These are phyloP conservation scores for Flammula alnicola DNA, from an alignment of 1,284 basidiomycete genomes.

Conservation along the genomic window DNA sequence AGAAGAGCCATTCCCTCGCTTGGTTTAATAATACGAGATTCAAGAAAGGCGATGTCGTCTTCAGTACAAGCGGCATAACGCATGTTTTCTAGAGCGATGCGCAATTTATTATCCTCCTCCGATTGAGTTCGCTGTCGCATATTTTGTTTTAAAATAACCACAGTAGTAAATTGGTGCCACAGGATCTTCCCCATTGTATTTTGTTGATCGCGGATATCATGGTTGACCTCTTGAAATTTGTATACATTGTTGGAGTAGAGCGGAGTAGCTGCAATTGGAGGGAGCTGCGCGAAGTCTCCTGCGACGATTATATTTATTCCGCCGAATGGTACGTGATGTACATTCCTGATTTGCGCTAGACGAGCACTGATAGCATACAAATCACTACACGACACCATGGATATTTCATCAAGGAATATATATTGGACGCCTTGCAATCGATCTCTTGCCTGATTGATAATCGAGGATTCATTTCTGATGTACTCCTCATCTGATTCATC, in stretches of 20 bases:
- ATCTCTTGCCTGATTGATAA: constrained; percentile 7
- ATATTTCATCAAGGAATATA: constrained; percentile 33
- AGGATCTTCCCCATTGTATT: constrained; percentile 32
- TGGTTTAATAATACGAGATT: constrained; percentile 16
- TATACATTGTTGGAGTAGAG: constrained; percentile 8
- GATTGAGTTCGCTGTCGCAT: constrained; percentile 34
- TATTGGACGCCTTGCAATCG: constrained; percentile 28
- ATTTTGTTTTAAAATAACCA: constrained; percentile 39
- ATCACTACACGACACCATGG: constrained; percentile 29
- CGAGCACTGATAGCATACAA: constrained; percentile 22
- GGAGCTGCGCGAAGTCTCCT: constrained; percentile 26
- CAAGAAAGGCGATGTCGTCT: constrained; percentile 27
- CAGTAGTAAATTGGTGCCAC: constrained; percentile 38
- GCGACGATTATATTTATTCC: constrained; percentile 23
- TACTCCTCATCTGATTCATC: not conserved
- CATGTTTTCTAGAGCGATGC: constrained; percentile 33
- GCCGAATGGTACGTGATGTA: constrained; percentile 15
- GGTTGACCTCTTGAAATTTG: not conserved
- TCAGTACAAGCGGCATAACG: constrained; percentile 33
- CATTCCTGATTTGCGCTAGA: constrained; percentile 2
- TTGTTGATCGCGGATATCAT: constrained; percentile 21
- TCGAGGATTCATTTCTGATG: constrained; percentile 5
- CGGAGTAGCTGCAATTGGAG: constrained; percentile 9
- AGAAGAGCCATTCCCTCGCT: constrained; percentile 5
- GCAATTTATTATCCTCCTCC: constrained; percentile 26